phyloP scores from a whole-genome alignment of 345 rosid genomes.

The Geranium brycei region DNA sequence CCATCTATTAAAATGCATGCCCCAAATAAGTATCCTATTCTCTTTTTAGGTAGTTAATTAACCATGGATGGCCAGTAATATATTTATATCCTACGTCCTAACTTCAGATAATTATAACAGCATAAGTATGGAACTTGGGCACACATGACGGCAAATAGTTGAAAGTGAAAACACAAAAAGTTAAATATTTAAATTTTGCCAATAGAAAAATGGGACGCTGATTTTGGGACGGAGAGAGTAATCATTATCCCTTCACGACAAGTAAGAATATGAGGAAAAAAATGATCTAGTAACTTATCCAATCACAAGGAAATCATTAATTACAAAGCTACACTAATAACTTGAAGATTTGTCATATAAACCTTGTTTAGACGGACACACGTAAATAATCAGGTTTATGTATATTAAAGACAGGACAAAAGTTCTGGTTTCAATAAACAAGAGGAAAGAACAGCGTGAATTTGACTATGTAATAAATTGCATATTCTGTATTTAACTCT shows the following conservation, averaged over 20 bases:
- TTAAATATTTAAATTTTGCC: too few species aligned
- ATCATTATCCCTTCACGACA: background rate
- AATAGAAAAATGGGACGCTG: background rate
- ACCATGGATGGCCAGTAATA: too few species aligned
- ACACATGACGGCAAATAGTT: too few species aligned
- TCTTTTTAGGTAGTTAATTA: too few species aligned
- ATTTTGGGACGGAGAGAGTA: too few species aligned
- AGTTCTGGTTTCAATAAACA: background rate
- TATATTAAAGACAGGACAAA: background rate
- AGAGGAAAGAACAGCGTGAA: background rate
- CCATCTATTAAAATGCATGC: too few species aligned
- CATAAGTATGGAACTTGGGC: too few species aligned
- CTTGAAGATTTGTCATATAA: background rate
- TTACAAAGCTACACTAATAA: background rate
- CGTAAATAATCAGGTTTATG: background rate
- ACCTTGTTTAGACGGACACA: background rate
- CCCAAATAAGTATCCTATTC: too few species aligned
- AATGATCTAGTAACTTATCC: background rate
- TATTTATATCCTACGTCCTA: too few species aligned
- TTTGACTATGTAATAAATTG: background rate
- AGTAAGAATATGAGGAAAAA: too few species aligned
- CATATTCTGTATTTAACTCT: background rate
- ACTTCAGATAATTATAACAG: too few species aligned
- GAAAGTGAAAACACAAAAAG: too few species aligned
- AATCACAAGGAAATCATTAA: background rate